These are phyloP conservation scores for Periconia sp. DNA, from an alignment of 2,329 filamentous ascomycete genomes.

Conservation along the genomic window DNA sequence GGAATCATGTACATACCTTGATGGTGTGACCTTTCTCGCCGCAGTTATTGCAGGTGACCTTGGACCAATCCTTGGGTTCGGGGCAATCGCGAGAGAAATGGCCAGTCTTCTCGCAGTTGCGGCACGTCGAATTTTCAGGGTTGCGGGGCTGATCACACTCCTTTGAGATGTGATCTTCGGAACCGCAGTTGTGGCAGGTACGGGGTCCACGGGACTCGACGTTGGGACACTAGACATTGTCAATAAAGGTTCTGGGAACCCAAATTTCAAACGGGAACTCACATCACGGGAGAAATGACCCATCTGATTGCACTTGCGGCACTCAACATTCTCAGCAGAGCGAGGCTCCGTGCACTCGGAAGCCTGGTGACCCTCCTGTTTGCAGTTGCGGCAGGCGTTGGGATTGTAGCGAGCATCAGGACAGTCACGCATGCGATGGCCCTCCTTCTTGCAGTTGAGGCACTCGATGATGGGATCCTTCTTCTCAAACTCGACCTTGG, in stretches of 20 bases:
- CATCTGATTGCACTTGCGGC: conserved; percentile 63
- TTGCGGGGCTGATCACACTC: conserved; percentile 42
- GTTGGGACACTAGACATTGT: conserved; percentile 32
- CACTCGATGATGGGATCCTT: conserved; percentile 57
- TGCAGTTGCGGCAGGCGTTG: conserved; percentile 70
- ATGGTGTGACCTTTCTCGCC: conserved; percentile 41
- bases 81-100: conserved; percentile 62
- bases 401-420: conserved; percentile 57
- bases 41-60: conserved; percentile 53
- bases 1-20: conserved; percentile 19
- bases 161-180: conserved; percentile 40
- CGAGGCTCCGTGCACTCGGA: conserved; percentile 48
- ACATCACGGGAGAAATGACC: conserved; percentile 42
- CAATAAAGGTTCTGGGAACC: conserved; percentile 28
- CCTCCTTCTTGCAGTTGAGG: conserved; percentile 64
- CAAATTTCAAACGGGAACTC: conserved; percentile 4
- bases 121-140: conserved; percentile 48
- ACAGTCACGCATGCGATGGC: conserved; percentile 71
- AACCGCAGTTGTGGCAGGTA: conserved; percentile 41
- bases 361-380: conserved; percentile 46
- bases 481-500: conserved; percentile 52
- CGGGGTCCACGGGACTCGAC: conserved; percentile 24
- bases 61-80: conserved; percentile 56
- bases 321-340: conserved; percentile 62
- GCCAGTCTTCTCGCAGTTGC: conserved; percentile 67